A percentile compares a stretch with the other conserved stretches of the same genome.
These are phyloP conservation scores for Epithemia pelagica DNA, from an alignment of 108 stramenopile species.

Conservation along the genomic window DNA sequence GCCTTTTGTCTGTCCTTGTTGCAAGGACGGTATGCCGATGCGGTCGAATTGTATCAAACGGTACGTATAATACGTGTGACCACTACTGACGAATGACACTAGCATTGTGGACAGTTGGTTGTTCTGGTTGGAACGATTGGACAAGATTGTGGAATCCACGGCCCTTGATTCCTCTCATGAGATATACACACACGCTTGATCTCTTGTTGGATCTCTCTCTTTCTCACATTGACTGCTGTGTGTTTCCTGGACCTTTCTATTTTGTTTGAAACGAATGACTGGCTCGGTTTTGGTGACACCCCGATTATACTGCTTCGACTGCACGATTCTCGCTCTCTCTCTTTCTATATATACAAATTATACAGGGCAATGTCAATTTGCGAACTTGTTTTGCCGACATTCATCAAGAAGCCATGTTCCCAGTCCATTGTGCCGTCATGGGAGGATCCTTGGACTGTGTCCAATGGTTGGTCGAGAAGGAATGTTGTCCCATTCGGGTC, in stretches of 20 bases:
- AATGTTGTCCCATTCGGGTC: conserved; percentile 58
- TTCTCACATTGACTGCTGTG: too few relatives aligned
- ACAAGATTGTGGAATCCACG: too few relatives aligned
- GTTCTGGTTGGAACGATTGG: too few relatives aligned
- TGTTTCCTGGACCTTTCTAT: too few relatives aligned
- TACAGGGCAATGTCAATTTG: conserved; percentile 60
- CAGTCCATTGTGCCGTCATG: conserved; percentile 63
- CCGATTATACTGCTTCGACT: background rate
- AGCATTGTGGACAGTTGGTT: too few relatives aligned
- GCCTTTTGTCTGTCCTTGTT: conserved; percentile 64
- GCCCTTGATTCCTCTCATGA: too few relatives aligned
- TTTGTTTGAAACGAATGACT: too few relatives aligned
- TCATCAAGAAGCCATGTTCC: conserved; percentile 50
- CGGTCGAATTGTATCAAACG: conserved; percentile 40
- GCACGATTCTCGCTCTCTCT: background rate
- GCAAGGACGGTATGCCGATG: conserved; percentile 42
- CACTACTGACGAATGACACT: background rate
- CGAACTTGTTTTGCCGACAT: conserved; percentile 62
- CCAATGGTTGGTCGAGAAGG: conserved; percentile 68
- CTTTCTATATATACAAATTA: background rate
- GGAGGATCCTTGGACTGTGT: conserved; percentile 58
- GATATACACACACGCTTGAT: too few relatives aligned
- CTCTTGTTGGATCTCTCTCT: too few relatives aligned
- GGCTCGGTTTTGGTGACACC: too few relatives aligned
- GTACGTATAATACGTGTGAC: background rate